Evolutionary conservation across 2,329 filamentous ascomycete species (phyloP), one percentile per base, ranked within the genome.

Genomic region (Zopfia rhizophila): DNA sequence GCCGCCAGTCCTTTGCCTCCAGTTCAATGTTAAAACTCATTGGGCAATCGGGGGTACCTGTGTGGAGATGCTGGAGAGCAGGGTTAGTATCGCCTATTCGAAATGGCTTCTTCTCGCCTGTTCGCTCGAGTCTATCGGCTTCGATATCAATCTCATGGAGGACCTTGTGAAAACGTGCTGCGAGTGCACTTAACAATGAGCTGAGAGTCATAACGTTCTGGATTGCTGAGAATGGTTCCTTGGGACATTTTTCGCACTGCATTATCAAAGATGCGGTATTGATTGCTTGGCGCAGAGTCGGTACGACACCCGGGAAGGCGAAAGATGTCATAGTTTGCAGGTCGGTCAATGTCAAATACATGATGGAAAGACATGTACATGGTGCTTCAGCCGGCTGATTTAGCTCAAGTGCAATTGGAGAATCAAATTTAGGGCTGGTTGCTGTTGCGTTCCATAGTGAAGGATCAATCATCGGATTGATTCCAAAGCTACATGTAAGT

Each of bases 351-450:
- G 72, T 72, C 3, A 79, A 65, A 54, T 77, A 79, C 43, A 75
- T 73, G n/a, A 68, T 68, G 7, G 72, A 73, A 23, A 79, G 71
- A 49, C 77, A 80, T 37, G 70, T 68, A 56, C 77, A 79, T 11
- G 61, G 60, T 14, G 19, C 53, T 28, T 58, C 46, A n/a, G n/a
- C n/a, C n/a, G n/a, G n/a, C n/a, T n/a, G n/a, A n/a, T n/a, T n/a
- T n/a, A n/a, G n/a, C n/a, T n/a, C n/a, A n/a, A n/a, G n/a, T n/a
- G n/a, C n/a, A n/a, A n/a, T n/a, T n/a, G n/a, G n/a, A n/a, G n/a
- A n/a, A n/a, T n/a, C n/a, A n/a, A n/a, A n/a, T n/a, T n/a, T n/a
- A 18, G 29, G 37, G 13, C 16, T 42, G 46, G n/a, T 45, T 32
- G 39, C 22, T 32, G 28, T n/a, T 14, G 36, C 22, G 18, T 60